Conservation (phyloP, 2,329 filamentous ascomycete species). For the Dothistroma septosporum region DNA sequence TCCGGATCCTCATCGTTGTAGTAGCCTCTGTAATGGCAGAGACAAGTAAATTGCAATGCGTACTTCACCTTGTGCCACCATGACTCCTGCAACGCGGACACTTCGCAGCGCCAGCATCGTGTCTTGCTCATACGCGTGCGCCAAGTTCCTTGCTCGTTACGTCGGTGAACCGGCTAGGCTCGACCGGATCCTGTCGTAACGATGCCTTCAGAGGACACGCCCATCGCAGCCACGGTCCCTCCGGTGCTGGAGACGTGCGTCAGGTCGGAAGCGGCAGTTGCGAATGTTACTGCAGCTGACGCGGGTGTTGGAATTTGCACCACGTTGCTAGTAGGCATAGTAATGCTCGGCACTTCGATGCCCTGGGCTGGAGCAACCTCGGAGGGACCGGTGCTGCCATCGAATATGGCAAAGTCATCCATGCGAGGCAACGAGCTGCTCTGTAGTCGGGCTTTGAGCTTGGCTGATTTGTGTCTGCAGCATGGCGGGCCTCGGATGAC, state of each 20-base stretch:
- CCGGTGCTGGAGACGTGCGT: slow-evolving; percentile 7
- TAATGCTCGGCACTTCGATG: not conserved
- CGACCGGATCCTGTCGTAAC: slow-evolving; percentile 10
- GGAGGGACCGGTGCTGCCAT: slow-evolving; percentile 1
- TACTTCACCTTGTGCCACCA: slow-evolving; percentile 16
- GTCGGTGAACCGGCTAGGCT: slow-evolving; percentile 21
- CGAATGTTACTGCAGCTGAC: slow-evolving; percentile 8
- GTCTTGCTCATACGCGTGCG: slow-evolving; percentile 26
- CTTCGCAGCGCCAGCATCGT: slow-evolving; percentile 29
- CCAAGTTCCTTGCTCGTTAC: slow-evolving; percentile 27
- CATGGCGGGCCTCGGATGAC: slow-evolving; percentile 4
- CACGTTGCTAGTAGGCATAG: not conserved
- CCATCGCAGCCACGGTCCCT: slow-evolving; percentile 1
- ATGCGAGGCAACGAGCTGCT: not conserved
- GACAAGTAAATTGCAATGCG: slow-evolving; percentile 26
- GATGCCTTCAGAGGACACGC: not conserved
- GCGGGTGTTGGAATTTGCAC: not conserved
- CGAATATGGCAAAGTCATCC: slow-evolving; percentile 1
- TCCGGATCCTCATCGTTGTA: slow-evolving; percentile 23
- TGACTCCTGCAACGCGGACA: slow-evolving; percentile 12
- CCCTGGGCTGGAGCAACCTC: not conserved
- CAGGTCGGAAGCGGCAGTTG: slow-evolving; percentile 7
- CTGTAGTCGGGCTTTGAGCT: slow-evolving; percentile 2
- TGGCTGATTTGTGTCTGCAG: slow-evolving; percentile 16
- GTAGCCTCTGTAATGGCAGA: slow-evolving; percentile 26